phyloP scores from a whole-genome alignment of 2,329 filamentous ascomycete genomes.

The Hirsutella minnesotensis region DNA sequence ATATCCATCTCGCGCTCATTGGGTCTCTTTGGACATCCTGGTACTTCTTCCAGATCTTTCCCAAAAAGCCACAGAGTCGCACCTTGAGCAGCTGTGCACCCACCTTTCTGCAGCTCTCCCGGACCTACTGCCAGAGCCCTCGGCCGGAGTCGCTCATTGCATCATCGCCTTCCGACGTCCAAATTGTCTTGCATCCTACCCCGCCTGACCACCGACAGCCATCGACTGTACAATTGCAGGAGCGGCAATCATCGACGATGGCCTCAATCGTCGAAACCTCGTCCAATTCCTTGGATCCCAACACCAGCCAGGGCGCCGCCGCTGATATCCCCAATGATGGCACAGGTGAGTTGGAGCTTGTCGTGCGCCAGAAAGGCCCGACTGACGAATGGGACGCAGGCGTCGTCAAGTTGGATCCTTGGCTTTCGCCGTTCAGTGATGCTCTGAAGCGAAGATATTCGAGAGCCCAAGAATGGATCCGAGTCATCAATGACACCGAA shows the following conservation, averaged over 20 bases:
- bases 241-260: neutral
- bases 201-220: neutral
- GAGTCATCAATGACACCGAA: constrained; percentile 69
- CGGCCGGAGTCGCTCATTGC: neutral
- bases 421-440: constrained; percentile 74
- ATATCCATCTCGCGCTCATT: no score
- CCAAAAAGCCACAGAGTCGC: no score
- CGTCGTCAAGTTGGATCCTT: constrained; percentile 78
- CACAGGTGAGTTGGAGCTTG: constrained; percentile 44
- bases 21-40: no score
- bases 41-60: no score
- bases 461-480: constrained; percentile 78
- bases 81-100: neutral
- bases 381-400: constrained; percentile 39
- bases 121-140: no score
- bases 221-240: neutral
- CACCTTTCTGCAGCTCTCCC: neutral
- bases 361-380: neutral
- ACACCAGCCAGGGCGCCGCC: constrained; percentile 23
- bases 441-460: constrained; percentile 64
- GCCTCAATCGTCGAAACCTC: neutral
- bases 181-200: neutral
- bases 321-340: constrained; percentile 52
- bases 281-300: neutral
- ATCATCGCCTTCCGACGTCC: neutral